Conservation (phyloP, 2,329 filamentous ascomycete species). For the Cucurbitaria berberidis region DNA sequence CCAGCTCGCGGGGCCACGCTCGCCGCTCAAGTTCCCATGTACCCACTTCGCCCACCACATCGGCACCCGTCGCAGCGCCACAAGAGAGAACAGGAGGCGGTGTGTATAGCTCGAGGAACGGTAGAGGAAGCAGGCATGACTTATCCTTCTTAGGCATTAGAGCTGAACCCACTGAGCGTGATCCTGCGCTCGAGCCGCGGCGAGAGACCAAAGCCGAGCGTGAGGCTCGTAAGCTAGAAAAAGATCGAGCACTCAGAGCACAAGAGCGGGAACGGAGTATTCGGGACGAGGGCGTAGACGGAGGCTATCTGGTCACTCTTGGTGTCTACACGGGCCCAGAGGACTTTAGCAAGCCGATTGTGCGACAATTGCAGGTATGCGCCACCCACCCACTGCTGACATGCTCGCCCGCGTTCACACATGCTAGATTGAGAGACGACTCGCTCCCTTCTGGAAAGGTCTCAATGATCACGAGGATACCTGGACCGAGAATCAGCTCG, state of each 20-base stretch:
- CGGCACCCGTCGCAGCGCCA: slow-evolving; percentile 28
- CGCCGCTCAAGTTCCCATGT: slow-evolving; percentile 43
- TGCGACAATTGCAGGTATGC: slow-evolving; percentile 86
- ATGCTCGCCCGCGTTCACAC: slow-evolving; percentile 17
- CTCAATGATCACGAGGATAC: slow-evolving; percentile 85
- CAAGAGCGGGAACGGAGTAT: slow-evolving; percentile 92
- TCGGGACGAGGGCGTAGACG: slow-evolving; percentile 90
- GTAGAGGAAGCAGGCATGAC: slow-evolving; percentile 63
- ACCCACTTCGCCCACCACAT: slow-evolving; percentile 39
- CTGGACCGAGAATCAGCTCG: slow-evolving; percentile 95
- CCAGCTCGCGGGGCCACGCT: slow-evolving; percentile 42
- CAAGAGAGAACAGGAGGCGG: slow-evolving; percentile 39
- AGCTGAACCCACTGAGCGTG: slow-evolving; percentile 55
- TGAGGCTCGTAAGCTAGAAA: slow-evolving; percentile 83
- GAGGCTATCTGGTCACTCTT: slow-evolving; percentile 91
- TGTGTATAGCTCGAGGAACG: slow-evolving; percentile 55
- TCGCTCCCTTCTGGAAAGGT: slow-evolving; percentile 96
- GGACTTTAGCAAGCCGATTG: slow-evolving; percentile 88
- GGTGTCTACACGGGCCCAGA: slow-evolving; percentile 91
- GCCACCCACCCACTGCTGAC: slow-evolving; percentile 5
- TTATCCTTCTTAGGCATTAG: slow-evolving; percentile 65
- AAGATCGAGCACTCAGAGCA: slow-evolving; percentile 74
- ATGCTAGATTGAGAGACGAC: slow-evolving; percentile 82
- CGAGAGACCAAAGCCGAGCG: slow-evolving; percentile 91
- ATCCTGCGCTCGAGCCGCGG: slow-evolving; percentile 63